Conservation (phyloP, 2,329 filamentous ascomycete genomes). For the Botrytis fragariae region DNA sequence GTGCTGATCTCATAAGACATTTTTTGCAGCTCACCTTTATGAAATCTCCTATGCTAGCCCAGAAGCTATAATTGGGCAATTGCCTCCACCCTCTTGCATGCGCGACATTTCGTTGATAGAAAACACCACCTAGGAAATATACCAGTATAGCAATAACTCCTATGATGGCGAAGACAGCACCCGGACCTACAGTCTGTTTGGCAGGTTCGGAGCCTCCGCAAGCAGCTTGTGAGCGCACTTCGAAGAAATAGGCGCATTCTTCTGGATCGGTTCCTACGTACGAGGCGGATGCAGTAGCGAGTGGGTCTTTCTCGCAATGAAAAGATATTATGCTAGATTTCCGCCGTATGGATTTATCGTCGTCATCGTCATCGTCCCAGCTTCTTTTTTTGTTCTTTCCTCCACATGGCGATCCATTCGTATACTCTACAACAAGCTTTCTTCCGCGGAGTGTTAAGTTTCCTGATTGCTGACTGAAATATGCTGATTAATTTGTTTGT, state of each 20-base stretch:
- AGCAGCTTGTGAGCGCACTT: slow-evolving; percentile 80
- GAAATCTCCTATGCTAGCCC: slow-evolving; percentile 84
- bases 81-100: slow-evolving; percentile 95
- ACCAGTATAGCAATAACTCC: slow-evolving; percentile 72
- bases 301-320: slow-evolving; percentile 82
- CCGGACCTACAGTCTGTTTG: slow-evolving; percentile 67
- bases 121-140: slow-evolving; percentile 87
- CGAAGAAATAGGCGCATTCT: slow-evolving; percentile 94
- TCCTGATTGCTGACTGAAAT: slow-evolving; percentile 31
- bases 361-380: slow-evolving; percentile 40
- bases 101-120: slow-evolving; percentile 92
- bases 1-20: slow-evolving; percentile 33
- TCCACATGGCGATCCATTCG: slow-evolving; percentile 71
- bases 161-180: slow-evolving; percentile 86
- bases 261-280: slow-evolving; percentile 84
- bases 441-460: slow-evolving; percentile 60
- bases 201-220: slow-evolving; percentile 68
- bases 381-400: slow-evolving; percentile 42
- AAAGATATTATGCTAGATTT: slow-evolving; percentile 91
- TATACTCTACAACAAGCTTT: slow-evolving; percentile 76
- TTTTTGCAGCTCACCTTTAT: slow-evolving; percentile 61
- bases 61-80: slow-evolving; percentile 89
- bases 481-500: slow-evolving; percentile 10
- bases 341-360: slow-evolving; percentile 42
- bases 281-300: slow-evolving; percentile 67